A percentile compares a stretch with the other conserved stretches of the same genome.
These are phyloP conservation scores for Akebia trifoliata DNA, from an alignment of 164 flowering plant genomes.

Conservation along the genomic window DNA sequence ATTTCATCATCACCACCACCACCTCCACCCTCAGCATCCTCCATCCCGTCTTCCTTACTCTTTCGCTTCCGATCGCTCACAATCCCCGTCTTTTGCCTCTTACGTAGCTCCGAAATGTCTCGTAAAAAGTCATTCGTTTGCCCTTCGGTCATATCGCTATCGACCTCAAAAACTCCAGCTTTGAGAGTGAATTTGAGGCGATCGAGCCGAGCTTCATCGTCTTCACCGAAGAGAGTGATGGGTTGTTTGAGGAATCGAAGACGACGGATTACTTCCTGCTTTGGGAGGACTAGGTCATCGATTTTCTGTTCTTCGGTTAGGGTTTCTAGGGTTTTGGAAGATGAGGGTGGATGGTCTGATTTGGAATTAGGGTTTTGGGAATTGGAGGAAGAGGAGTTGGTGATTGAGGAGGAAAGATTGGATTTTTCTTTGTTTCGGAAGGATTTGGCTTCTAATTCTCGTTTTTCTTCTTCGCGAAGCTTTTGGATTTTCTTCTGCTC, in stretches of 20 bases:
- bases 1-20: conserved; percentile 53
- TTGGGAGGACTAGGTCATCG: conserved; percentile 73
- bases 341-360: conserved; percentile 19
- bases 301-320: conserved; percentile 65
- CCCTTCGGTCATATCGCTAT: conserved; percentile 94
- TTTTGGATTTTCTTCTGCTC: conserved; percentile 43
- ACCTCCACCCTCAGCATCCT: conserved; percentile 48
- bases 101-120: conserved; percentile 79
- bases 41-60: conserved; percentile 42
- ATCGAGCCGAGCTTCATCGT: conserved; percentile 75
- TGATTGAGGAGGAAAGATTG: neutral
- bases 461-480: conserved; percentile 75
- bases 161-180: conserved; percentile 82
- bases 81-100: conserved; percentile 88
- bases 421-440: conserved; percentile 42
- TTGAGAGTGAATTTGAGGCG: conserved; percentile 66
- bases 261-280: conserved; percentile 80
- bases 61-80: conserved; percentile 70
- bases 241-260: conserved; percentile 90
- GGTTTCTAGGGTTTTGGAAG: conserved; percentile 33
- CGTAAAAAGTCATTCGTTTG: conserved; percentile 94
- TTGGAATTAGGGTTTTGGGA: conserved; percentile 35
- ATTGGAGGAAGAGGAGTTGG: conserved; percentile 16
- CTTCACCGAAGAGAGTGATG: conserved; percentile 88
- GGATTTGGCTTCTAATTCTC: conserved; percentile 67